A percentile compares a stretch with the other conserved stretches of the same genome.
Evolutionary conservation across 2,329 filamentous ascomycete genomes (phyloP).

Genomic region (Calonectria pseudoturangicola): DNA sequence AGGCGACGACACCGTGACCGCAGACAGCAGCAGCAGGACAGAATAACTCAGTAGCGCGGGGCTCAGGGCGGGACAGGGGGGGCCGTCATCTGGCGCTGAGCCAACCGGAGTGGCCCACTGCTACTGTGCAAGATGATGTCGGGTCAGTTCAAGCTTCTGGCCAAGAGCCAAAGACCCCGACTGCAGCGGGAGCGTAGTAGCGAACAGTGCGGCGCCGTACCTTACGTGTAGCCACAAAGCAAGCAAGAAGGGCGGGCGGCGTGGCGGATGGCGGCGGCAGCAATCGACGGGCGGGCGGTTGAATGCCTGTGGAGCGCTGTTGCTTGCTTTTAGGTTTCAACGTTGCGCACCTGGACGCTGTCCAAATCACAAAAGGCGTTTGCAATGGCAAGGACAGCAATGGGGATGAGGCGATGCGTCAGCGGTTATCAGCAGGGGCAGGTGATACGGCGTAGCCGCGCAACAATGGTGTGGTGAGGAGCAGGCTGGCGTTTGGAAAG

Average conservation of each 20-base stretch:
- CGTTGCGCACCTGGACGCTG: conserved; percentile 19
- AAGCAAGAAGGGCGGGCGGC: conserved; percentile 23
- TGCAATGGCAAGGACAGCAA: conserved; percentile 12
- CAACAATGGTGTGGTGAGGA: conserved; percentile 12
- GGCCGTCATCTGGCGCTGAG: conserved; percentile 57
- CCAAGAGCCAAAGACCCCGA: conserved; percentile 34
- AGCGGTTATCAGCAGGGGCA: not conserved
- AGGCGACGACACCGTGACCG: conserved; percentile 54
- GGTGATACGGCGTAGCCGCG: conserved; percentile 11
- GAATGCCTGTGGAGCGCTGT: conserved; percentile 34
- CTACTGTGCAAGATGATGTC: conserved; percentile 46
- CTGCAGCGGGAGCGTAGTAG: conserved; percentile 19
- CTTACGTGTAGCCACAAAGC: conserved; percentile 20
- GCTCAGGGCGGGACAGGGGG: conserved; percentile 56
- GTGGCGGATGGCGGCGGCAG: conserved; percentile 27
- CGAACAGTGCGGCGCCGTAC: conserved; percentile 22
- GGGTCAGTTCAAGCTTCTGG: conserved; percentile 39
- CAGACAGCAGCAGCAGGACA: conserved; percentile 48
- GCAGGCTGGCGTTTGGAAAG: not conserved
- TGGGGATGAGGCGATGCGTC: conserved; percentile 11
- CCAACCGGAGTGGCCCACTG: conserved; percentile 55
- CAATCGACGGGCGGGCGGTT: conserved; percentile 28
- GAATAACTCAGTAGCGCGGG: conserved; percentile 55
- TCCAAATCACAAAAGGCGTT: conserved; percentile 5
- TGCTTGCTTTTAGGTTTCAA: conserved; percentile 34